Evolutionary conservation across 2,329 filamentous ascomycete genomes (phyloP).

Genomic region (Diaporthe eres): DNA sequence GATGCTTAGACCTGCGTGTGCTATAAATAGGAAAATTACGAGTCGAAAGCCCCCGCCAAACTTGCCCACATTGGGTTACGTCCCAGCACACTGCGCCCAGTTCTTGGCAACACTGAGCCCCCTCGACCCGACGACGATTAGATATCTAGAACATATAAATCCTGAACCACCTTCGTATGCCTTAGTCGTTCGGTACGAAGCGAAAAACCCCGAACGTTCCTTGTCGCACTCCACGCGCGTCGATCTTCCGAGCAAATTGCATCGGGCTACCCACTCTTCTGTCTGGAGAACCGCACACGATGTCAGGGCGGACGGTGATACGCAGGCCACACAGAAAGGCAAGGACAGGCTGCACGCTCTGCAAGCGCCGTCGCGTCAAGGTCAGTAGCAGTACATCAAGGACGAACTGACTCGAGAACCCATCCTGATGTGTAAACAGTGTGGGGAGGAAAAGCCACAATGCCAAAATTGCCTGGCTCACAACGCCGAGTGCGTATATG

Average conservation of each 20-base stretch:
- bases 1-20: background rate
- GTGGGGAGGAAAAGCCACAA: constrained; percentile 6
- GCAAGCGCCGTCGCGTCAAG: constrained; percentile 11
- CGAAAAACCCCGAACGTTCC: background rate
- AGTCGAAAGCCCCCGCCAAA: background rate
- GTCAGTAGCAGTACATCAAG: background rate
- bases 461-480: constrained; percentile 1
- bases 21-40: constrained; percentile 12
- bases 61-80: background rate
- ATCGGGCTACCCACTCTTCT: background rate
- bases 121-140: background rate
- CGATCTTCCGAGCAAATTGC: no score
- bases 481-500: background rate
- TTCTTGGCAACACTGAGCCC: constrained; percentile 8
- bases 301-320: background rate
- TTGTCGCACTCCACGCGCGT: background rate
- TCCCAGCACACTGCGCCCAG: background rate
- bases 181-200: background rate
- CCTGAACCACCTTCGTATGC: background rate
- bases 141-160: background rate
- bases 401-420: background rate
- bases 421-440: background rate
- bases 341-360: constrained; percentile 13
- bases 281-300: background rate
- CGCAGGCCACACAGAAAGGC: constrained; percentile 17